Conservation (phyloP, 148 eudicot genomes). For the Polygonum aviculare region DNA sequence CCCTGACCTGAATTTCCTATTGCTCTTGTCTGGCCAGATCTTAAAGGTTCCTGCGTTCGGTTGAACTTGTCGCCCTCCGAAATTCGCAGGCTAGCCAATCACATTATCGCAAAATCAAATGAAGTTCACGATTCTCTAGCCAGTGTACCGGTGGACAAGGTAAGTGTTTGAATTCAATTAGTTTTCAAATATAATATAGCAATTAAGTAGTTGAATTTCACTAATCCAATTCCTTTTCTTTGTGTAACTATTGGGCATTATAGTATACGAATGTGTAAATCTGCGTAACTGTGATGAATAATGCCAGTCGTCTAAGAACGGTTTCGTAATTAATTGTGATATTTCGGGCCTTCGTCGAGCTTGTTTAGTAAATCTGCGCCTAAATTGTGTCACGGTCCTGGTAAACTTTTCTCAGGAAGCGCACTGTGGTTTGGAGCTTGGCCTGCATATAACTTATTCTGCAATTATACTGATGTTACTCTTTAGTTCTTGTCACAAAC, state of each 20-base stretch:
- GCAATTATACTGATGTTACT: not conserved
- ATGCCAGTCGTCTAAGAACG: not conserved
- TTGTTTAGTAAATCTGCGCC: not conserved
- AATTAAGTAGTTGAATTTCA: not conserved
- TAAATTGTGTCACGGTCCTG: not conserved
- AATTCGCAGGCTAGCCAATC: constrained; percentile 57
- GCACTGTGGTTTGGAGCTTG: not conserved
- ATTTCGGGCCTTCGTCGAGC: not conserved
- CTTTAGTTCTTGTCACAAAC: not conserved
- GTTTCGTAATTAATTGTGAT: not conserved
- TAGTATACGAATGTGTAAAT: not conserved
- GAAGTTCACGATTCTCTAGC: constrained; percentile 70
- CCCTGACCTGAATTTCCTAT: not conserved
- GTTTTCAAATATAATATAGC: not conserved
- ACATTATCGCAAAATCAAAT: constrained; percentile 61
- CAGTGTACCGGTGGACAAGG: constrained; percentile 78
- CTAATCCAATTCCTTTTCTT: not conserved
- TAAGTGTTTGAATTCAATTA: constrained; percentile 10
- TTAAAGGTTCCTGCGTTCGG: constrained; percentile 55
- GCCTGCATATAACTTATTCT: not conserved
- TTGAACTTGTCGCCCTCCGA: constrained; percentile 58
- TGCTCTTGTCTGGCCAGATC: constrained; percentile 27
- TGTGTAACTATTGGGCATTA: not conserved
- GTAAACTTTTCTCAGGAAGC: not conserved
- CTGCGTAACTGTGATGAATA: not conserved